These are phyloP conservation scores for Penicillium dipodomyicola DNA, from an alignment of 495 filamentous ascomycete genomes.

Conservation along the genomic window DNA sequence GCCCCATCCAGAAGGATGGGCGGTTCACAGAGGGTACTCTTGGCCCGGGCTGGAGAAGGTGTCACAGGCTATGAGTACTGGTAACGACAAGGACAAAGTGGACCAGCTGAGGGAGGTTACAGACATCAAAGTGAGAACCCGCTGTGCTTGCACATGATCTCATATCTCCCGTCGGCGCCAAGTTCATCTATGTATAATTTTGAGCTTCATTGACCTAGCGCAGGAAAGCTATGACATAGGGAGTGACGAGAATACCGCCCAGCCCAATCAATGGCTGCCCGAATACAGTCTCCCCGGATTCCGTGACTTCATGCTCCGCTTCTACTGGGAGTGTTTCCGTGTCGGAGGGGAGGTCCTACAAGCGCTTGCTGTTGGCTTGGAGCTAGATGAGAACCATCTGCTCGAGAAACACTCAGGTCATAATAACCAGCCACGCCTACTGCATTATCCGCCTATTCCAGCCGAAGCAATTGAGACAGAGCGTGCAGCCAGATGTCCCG, in stretches of 20 bases:
- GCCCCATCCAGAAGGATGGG: conserved; percentile 58
- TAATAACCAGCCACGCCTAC: conserved; percentile 61
- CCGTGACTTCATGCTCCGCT: conserved; percentile 53
- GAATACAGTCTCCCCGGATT: conserved; percentile 59
- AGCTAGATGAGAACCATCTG: conserved; percentile 50
- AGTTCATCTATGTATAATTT: background rate
- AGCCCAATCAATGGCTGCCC: conserved; percentile 66
- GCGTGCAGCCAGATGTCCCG: conserved; percentile 51
- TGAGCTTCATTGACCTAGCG: background rate
- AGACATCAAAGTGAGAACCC: conserved; percentile 37
- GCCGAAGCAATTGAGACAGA: conserved; percentile 44
- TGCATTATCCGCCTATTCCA: conserved; percentile 64
- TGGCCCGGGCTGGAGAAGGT: conserved; percentile 65
- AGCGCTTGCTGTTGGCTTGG: conserved; percentile 53
- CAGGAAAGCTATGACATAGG: conserved; percentile 70
- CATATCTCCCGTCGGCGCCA: background rate
- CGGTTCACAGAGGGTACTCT: conserved; percentile 63
- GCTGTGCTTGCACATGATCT: background rate
- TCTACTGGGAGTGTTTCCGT: conserved; percentile 54
- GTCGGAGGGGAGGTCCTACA: conserved; percentile 47
- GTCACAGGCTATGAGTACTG: conserved; percentile 51
- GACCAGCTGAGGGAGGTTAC: conserved; percentile 35
- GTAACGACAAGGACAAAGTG: conserved; percentile 37
- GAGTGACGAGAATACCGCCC: conserved; percentile 50
- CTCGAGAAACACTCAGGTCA: conserved; percentile 52